phyloP scores from a whole-genome alignment of 176 grass and related monocot species.

The Poa annua region DNA sequence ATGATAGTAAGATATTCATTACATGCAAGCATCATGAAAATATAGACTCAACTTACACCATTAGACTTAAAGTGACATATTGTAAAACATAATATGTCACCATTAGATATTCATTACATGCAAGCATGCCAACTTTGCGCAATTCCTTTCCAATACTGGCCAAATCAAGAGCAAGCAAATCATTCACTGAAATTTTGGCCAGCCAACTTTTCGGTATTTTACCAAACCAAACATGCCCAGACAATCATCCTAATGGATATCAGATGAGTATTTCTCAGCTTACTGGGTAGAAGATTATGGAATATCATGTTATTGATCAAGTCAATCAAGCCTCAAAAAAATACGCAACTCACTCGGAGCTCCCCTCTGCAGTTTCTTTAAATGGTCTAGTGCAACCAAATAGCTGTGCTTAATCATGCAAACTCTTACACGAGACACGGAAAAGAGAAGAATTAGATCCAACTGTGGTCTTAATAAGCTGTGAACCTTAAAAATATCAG shows the following conservation, averaged over 20 bases:
- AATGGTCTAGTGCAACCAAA: slow-evolving; percentile 7
- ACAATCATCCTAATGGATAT: slow-evolving; percentile 1
- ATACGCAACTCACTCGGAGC: neutral
- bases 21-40: neutral
- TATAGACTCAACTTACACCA: neutral
- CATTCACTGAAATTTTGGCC: neutral
- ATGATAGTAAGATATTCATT: slow-evolving; percentile 24
- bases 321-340: too few relatives aligned
- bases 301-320: neutral
- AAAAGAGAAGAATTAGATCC: slow-evolving; percentile 15
- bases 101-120: too few relatives aligned
- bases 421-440: neutral
- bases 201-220: neutral
- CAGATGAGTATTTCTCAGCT: neutral
- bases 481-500: too few relatives aligned
- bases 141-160: neutral
- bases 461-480: neutral
- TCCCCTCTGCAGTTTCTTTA: slow-evolving; percentile 2
- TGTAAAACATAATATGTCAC: neutral
- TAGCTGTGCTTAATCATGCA: neutral
- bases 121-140: too few relatives aligned
- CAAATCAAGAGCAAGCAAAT: neutral
- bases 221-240: neutral
- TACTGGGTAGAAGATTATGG: neutral
- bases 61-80: neutral